Base-by-base conservation (phyloP, 2,329 filamentous ascomycete species). In the Kalaharituber pfeilii region DNA sequence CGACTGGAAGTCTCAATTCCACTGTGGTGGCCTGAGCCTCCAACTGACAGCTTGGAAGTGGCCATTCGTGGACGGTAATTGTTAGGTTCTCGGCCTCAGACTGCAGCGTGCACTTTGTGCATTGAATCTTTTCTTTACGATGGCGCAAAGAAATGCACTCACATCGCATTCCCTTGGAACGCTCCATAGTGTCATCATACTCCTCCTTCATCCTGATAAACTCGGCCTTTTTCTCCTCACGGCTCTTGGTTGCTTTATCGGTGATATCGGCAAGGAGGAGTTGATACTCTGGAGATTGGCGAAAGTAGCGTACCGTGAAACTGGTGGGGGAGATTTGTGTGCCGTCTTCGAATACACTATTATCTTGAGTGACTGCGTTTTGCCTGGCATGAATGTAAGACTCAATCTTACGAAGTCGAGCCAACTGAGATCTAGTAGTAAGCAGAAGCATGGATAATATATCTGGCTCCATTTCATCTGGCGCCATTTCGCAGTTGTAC, bases 231-330 rank as follows among this genome's bases (percentile, higher is more conserved):
- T 73, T 75, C 2, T 42, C 9, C 0, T 55, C 13, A 25, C 64
- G 51, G 6, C 54, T 52, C 1, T 22, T 24, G 30, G 24, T 22
- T 7, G 49, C 53, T 13, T 59, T 54, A 2, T 9, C 13, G 18
- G 49, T 25, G 4, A 58, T 56, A 1, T 22, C 50, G 18, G 30
- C 11, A 13, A 52, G 52, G 25, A 57, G 42, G 7, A 54, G 22
- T 51, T 75, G 67, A 39, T 75, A 73, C 0, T 54, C 5, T 0
- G 3, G 1, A 0, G 73, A 78, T n/a, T 66, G 53, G 2, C 74
- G 62, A 53, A 72, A 78, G 51, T 70, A 78, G 13, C 64, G 64
- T 0, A 74, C 72, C 1, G 71, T 65, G 59, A 80, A 78, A n/a
- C 68, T 71, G 0, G 53, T 22, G 0, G 13, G 33, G 15, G 33